These are phyloP conservation scores for Fagus crenata DNA, from an alignment of 306 rosid species.

Conservation along the genomic window DNA sequence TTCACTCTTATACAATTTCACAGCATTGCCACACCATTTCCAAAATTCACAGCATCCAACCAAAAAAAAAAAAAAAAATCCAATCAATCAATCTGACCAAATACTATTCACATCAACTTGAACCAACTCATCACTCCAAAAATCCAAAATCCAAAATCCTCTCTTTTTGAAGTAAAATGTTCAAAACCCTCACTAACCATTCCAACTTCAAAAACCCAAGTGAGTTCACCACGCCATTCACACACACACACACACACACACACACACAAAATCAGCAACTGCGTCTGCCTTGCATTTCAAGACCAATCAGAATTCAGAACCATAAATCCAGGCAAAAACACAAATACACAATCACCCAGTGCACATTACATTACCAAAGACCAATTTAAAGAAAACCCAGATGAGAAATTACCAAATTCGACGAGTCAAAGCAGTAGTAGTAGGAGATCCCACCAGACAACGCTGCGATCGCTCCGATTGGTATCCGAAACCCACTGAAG, in stretches of 20 bases:
- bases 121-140: constrained; percentile 10
- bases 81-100: neutral
- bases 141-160: constrained; percentile 2
- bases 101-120: neutral
- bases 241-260: too few relatives aligned
- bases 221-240: neutral
- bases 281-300: neutral
- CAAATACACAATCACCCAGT: neutral
- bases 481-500: constrained; percentile 42
- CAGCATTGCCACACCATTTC: neutral
- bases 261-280: neutral
- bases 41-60: neutral
- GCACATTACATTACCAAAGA: constrained; percentile 1
- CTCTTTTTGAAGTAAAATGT: neutral
- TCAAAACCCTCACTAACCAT: neutral
- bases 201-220: neutral
- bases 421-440: constrained; percentile 55
- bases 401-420: constrained; percentile 52
- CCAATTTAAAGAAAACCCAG: constrained; percentile 12
- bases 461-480: constrained; percentile 75
- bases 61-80: neutral
- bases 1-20: neutral
- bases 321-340: neutral
- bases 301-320: neutral
- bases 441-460: constrained; percentile 81